Evolutionary conservation across 2,329 filamentous ascomycete species (phyloP).

Genomic region (Aureobasidium uvarum): DNA sequence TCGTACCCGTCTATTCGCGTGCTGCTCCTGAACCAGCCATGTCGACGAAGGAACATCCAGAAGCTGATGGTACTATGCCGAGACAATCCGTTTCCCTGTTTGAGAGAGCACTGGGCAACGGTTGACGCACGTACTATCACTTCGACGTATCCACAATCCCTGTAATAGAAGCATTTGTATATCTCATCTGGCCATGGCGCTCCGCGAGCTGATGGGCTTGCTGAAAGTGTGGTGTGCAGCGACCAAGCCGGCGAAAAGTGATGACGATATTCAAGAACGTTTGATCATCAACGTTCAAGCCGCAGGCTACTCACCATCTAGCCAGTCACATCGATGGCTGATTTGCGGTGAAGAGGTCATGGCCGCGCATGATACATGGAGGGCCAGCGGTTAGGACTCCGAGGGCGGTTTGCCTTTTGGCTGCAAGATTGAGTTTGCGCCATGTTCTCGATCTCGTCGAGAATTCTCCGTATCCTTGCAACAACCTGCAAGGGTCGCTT

Average conservation of each 20-base stretch:
- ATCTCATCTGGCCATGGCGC: constrained; percentile 8
- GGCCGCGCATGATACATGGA: background rate
- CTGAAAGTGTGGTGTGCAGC: background rate
- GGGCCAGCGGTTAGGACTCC: constrained; percentile 14
- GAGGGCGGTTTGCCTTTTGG: constrained; percentile 1
- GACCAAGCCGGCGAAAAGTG: constrained; percentile 4
- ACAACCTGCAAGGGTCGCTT: background rate
- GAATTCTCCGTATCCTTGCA: constrained; percentile 19
- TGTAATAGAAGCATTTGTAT: constrained; percentile 7
- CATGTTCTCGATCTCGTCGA: constrained; percentile 7
- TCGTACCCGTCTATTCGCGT: constrained; percentile 4
- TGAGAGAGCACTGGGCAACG: constrained; percentile 17
- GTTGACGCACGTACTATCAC: constrained; percentile 1
- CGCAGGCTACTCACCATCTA: background rate
- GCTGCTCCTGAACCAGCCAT: constrained; percentile 6
- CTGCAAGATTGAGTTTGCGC: constrained; percentile 26
- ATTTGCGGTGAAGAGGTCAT: background rate
- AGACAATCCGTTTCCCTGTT: constrained; percentile 23
- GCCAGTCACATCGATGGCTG: background rate
- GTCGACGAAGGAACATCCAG: constrained; percentile 5
- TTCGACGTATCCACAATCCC: constrained; percentile 9
- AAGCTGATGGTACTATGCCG: constrained; percentile 9
- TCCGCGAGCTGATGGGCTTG: constrained; percentile 3
- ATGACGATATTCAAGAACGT: constrained; percentile 7
- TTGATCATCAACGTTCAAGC: constrained; percentile 7